Conservation (phyloP, 2,329 filamentous ascomycete genomes). For the Ceratocystis smalleyi region DNA sequence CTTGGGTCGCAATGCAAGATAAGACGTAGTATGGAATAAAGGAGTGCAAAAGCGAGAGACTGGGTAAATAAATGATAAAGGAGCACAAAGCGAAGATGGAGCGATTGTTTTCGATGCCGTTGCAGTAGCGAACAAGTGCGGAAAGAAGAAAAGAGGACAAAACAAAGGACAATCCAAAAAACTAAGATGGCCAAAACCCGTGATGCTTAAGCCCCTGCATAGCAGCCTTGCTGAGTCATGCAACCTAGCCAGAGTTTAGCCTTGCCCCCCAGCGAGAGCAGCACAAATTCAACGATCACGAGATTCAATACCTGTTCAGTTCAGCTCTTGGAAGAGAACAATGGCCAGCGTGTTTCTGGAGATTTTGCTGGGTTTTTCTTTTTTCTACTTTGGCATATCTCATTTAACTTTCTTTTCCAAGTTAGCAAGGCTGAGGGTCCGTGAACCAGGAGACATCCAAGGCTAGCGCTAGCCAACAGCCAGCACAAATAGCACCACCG, state of each 20-base stretch:
- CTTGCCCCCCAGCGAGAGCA: background rate
- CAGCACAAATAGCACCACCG: too few relatives aligned
- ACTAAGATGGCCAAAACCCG: background rate
- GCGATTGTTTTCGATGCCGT: background rate
- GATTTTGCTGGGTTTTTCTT: background rate
- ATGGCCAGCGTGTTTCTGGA: background rate
- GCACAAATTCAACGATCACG: background rate
- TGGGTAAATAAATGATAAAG: background rate
- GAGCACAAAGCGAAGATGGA: background rate
- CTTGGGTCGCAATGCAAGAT: background rate
- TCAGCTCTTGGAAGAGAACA: background rate
- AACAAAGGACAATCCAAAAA: background rate
- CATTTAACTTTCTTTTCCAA: background rate
- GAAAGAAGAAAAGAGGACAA: background rate
- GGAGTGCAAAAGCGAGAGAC: background rate
- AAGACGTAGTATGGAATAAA: background rate
- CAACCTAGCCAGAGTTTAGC: background rate
- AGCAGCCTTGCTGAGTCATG: slow-evolving; percentile 2
- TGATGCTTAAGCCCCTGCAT: background rate
- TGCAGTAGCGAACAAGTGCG: background rate
- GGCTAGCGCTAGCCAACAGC: too few relatives aligned
- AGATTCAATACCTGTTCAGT: background rate
- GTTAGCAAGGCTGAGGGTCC: too few relatives aligned
- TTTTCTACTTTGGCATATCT: background rate
- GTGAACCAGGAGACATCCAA: too few relatives aligned